These are phyloP conservation scores for Penicillium robsamsonii DNA, from an alignment of 495 filamentous ascomycete genomes.

Conservation along the genomic window DNA sequence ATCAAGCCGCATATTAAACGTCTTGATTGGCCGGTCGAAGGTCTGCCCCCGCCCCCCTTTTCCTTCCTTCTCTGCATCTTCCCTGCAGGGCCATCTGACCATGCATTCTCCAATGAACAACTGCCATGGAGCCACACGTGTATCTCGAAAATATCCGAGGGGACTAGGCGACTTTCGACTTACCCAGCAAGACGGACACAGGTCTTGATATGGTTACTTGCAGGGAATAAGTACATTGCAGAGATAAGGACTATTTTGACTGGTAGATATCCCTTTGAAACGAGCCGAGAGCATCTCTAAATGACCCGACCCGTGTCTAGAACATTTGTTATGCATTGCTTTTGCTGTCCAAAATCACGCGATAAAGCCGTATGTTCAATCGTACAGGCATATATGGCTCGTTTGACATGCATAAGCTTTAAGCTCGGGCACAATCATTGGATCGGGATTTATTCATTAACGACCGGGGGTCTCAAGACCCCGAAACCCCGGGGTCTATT, in stretches of 20 bases:
- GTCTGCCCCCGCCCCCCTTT: not conserved
- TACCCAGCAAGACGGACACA: not conserved
- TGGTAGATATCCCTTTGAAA: not conserved
- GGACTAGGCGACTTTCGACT: not conserved
- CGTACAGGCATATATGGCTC: no score
- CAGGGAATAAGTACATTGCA: not conserved
- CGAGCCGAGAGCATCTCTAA: not conserved
- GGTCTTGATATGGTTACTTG: not conserved
- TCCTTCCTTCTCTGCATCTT: conserved; percentile 11
- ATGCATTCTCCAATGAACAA: not conserved
- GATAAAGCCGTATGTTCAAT: no score
- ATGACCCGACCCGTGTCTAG: not conserved
- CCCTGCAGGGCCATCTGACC: conserved; percentile 4
- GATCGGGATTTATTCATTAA: not conserved
- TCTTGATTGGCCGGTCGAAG: not conserved
- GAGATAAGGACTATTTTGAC: conserved; percentile 2
- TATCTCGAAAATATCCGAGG: not conserved
- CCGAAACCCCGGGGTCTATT: not conserved
- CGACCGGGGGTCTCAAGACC: no score
- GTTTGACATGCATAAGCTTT: not conserved
- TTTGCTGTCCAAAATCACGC: no score
- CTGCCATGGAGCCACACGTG: not conserved
- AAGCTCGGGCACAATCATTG: not conserved
- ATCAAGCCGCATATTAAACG: no score
- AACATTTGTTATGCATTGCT: no score